Conservation (phyloP, 2,329 filamentous ascomycete species). For the Trichophyton equinum region DNA sequence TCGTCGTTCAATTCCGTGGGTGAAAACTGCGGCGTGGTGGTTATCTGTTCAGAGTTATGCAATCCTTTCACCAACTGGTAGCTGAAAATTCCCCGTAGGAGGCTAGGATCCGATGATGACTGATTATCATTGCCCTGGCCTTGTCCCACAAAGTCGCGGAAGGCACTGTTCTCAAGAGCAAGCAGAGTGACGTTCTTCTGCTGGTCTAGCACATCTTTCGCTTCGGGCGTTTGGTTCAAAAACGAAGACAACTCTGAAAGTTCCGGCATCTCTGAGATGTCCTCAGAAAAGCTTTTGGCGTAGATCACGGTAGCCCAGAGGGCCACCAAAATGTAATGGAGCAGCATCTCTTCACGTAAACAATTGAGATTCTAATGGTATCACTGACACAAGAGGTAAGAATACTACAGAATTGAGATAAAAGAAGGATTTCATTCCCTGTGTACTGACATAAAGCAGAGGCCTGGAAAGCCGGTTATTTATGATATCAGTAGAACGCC, state of each 20-base stretch:
- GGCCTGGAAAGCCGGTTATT: background rate
- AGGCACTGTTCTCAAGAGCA: slow-evolving; percentile 43
- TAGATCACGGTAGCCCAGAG: slow-evolving; percentile 8
- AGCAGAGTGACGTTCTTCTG: slow-evolving; percentile 45
- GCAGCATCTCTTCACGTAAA: background rate
- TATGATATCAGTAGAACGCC: slow-evolving; percentile 2
- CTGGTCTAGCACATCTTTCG: slow-evolving; percentile 20
- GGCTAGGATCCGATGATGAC: slow-evolving; percentile 8
- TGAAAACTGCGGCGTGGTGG: slow-evolving; percentile 29
- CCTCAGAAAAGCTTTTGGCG: slow-evolving; percentile 11
- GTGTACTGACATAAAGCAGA: background rate
- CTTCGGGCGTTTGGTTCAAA: slow-evolving; percentile 7
- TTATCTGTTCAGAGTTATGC: slow-evolving; percentile 28
- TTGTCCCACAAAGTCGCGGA: slow-evolving; percentile 20
- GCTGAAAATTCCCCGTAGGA: slow-evolving; percentile 37
- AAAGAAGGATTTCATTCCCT: background rate
- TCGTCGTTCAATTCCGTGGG: slow-evolving; percentile 38
- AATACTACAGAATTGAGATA: background rate
- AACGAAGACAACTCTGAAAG: slow-evolving; percentile 13
- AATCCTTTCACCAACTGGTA: slow-evolving; percentile 50
- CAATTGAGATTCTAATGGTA: background rate
- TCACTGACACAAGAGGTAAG: too few relatives aligned
- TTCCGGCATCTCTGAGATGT: slow-evolving; percentile 11
- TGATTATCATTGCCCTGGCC: background rate
- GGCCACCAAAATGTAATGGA: slow-evolving; percentile 2